Conservation (phyloP, 2,329 filamentous ascomycete genomes). For the Ophiostoma pallidulum region DNA sequence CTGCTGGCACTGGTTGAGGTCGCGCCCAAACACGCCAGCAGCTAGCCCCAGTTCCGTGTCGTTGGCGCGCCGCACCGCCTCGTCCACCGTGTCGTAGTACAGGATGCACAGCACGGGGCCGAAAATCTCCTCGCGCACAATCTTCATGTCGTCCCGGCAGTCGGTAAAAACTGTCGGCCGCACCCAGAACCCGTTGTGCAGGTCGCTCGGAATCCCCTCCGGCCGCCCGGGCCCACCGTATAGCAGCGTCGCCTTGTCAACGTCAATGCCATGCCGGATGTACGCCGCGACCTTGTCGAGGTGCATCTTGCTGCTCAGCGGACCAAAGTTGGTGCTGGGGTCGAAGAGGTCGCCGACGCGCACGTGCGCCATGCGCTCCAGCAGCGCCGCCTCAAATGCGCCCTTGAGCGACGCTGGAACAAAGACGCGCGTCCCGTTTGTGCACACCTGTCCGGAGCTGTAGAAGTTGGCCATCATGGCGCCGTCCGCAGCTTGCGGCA, state of each 20-base stretch:
- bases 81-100: constrained; percentile 59
- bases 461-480: constrained; percentile 95
- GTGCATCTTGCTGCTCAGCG: constrained; percentile 66
- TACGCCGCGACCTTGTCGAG: constrained; percentile 70
- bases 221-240: constrained; percentile 54
- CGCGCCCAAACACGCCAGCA: constrained; percentile 71
- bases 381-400: constrained; percentile 32
- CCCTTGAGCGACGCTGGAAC: constrained; percentile 57
- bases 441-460: constrained; percentile 85
- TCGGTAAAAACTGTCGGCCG: constrained; percentile 76
- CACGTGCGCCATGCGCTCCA: constrained; percentile 60
- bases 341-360: constrained; percentile 67
- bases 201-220: constrained; percentile 34
- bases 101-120: constrained; percentile 80
- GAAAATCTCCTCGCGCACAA: constrained; percentile 78
- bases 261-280: constrained; percentile 63
- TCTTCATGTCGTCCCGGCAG: constrained; percentile 73
- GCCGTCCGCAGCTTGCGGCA: constrained; percentile 74
- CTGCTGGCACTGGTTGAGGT: constrained; percentile 64
- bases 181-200: constrained; percentile 69
- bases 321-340: constrained; percentile 69
- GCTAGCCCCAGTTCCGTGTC: constrained; percentile 68
- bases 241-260: constrained; percentile 64
- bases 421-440: constrained; percentile 84
- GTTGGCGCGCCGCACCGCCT: constrained; percentile 65